Evolutionary conservation across 257 asterid genomes (phyloP).

Genomic region (Scutellaria galericulata): DNA sequence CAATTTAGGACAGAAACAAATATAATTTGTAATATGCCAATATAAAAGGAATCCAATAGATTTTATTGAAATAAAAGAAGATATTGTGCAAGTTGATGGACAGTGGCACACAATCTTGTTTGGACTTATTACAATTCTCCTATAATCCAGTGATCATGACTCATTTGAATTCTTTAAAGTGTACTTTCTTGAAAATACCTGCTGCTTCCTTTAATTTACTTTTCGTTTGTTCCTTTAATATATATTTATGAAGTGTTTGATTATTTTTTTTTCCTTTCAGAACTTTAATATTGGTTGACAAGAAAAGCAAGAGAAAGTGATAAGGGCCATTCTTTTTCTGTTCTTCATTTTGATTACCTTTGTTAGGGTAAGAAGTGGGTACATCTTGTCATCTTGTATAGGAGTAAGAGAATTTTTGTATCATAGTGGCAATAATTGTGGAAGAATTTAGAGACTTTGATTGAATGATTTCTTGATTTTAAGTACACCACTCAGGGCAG

Average conservation of each 20-base stretch:
- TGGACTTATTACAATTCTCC: slow-evolving; percentile 28
- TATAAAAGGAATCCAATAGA: slow-evolving; percentile 26
- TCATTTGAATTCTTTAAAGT: slow-evolving; percentile 17
- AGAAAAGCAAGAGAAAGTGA: slow-evolving; percentile 16
- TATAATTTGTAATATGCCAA: neutral
- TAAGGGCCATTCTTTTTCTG: slow-evolving; percentile 21
- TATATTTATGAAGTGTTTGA: neutral
- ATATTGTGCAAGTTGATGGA: slow-evolving; percentile 26
- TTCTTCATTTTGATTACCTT: slow-evolving; percentile 20
- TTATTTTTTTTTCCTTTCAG: neutral
- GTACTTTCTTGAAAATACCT: slow-evolving; percentile 5
- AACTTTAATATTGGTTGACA: slow-evolving; percentile 27
- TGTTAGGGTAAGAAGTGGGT: slow-evolving; percentile 27
- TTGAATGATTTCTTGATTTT: slow-evolving; percentile 39
- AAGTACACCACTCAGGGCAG: neutral
- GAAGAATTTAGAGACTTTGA: slow-evolving; percentile 27
- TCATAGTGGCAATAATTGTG: slow-evolving; percentile 27
- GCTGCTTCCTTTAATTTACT: slow-evolving; percentile 7
- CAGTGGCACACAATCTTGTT: slow-evolving; percentile 24
- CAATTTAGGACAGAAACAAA: neutral
- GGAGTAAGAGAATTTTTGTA: slow-evolving; percentile 19
- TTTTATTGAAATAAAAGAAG: slow-evolving; percentile 23
- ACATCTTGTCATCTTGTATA: slow-evolving; percentile 31
- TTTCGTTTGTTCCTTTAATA: slow-evolving; percentile 24
- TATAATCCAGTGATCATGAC: slow-evolving; percentile 26